Conservation (phyloP, 1,139 yeast species). For the Blastobotrys capitulatus region DNA sequence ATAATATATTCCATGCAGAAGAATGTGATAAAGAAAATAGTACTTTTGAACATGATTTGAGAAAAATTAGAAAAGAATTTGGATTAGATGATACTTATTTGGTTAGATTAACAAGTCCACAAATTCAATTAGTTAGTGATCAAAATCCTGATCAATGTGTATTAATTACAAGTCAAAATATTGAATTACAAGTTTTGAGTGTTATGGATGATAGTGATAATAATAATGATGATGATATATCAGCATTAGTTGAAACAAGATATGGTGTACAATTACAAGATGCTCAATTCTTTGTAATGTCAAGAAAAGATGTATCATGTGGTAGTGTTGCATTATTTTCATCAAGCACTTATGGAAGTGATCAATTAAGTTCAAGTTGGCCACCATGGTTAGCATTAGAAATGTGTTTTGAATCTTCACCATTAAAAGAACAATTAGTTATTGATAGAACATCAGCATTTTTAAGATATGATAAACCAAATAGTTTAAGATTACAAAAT, state of each 20-base stretch:
- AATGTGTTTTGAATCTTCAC: slow-evolving; percentile 61
- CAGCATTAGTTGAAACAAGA: slow-evolving; percentile 59
- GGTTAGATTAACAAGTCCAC: slow-evolving; percentile 77
- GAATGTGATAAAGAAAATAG: neutral
- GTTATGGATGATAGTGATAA: slow-evolving; percentile 45
- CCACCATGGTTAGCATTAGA: slow-evolving; percentile 79
- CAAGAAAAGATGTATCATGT: slow-evolving; percentile 42
- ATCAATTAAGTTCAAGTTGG: slow-evolving; percentile 45
- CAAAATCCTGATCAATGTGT: slow-evolving; percentile 59
- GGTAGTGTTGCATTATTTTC: slow-evolving; percentile 41
- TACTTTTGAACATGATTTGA: slow-evolving; percentile 50
- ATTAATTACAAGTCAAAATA: slow-evolving; percentile 63
- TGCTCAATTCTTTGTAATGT: slow-evolving; percentile 65
- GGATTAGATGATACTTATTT: slow-evolving; percentile 50
- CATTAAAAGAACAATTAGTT: slow-evolving; percentile 52
- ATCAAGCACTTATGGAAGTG: slow-evolving; percentile 37
- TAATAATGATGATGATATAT: slow-evolving; percentile 44
- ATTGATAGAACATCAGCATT: slow-evolving; percentile 61
- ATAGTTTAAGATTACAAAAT: slow-evolving; percentile 45
- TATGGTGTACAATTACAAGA: slow-evolving; percentile 63
- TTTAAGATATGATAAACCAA: slow-evolving; percentile 60
- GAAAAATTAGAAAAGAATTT: slow-evolving; percentile 30
- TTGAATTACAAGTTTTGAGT: slow-evolving; percentile 61
- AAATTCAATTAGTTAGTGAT: slow-evolving; percentile 71
- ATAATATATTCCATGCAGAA: slow-evolving; percentile 1